These are phyloP conservation scores for Yamadazyma paraphyllophila DNA, from an alignment of 805 yeast species.

Conservation along the genomic window DNA sequence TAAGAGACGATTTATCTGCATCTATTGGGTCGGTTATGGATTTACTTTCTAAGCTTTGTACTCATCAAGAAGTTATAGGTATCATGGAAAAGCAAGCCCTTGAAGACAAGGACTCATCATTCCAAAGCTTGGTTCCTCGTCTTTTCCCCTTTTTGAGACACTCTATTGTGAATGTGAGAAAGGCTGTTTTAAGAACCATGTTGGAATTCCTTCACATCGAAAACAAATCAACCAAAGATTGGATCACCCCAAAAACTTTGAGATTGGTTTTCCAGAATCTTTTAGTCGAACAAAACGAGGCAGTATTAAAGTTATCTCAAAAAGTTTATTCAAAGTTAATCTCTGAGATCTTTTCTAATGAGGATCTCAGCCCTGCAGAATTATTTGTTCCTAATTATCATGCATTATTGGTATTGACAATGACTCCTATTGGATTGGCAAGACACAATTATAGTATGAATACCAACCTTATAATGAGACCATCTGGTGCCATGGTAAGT, in stretches of 20 bases:
- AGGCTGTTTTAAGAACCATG: conserved; percentile 79
- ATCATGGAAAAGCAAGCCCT: conserved; percentile 63
- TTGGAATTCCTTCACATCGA: conserved; percentile 66
- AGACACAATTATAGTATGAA: conserved; percentile 87
- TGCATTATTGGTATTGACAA: conserved; percentile 62
- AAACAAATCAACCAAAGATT: conserved; percentile 52
- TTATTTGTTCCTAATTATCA: conserved; percentile 55
- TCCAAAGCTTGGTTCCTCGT: conserved; percentile 80
- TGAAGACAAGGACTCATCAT: conserved; percentile 52
- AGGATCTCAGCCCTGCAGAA: conserved; percentile 43
- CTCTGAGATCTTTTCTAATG: conserved; percentile 36
- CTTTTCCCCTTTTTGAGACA: conserved; percentile 91
- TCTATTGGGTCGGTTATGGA: conserved; percentile 97
- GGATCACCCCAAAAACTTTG: conserved; percentile 76
- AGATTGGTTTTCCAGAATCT: conserved; percentile 84
- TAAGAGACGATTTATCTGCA: conserved; percentile 90
- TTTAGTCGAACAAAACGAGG: conserved; percentile 81
- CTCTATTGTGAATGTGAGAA: conserved; percentile 86
- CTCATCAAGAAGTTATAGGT: conserved; percentile 72
- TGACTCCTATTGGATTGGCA: conserved; percentile 95
- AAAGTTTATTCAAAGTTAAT: conserved; percentile 60
- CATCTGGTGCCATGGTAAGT: conserved; percentile 57
- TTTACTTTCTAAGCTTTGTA: conserved; percentile 79
- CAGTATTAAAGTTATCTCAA: conserved; percentile 62
- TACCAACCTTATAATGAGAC: conserved; percentile 66